Evolutionary conservation across 2,329 filamentous ascomycete species (phyloP).

Genomic region (Colletotrichum sp.): DNA sequence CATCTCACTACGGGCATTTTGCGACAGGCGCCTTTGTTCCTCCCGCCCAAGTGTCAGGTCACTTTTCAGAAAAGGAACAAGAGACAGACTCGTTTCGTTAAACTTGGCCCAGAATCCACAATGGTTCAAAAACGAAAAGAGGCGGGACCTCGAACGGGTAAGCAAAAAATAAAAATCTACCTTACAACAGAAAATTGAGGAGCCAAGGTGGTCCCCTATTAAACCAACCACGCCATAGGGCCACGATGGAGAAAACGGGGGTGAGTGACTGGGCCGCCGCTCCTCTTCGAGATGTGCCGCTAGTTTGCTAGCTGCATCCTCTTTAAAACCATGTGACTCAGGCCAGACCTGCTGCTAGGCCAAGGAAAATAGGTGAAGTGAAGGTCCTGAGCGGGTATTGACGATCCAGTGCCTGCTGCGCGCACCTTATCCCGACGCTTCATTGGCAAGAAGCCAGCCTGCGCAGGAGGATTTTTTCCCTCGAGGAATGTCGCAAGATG

Average conservation of each 20-base stretch:
- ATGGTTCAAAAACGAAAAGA: background rate
- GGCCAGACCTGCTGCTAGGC: background rate
- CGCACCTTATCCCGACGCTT: conserved; percentile 6
- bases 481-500: background rate
- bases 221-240: conserved; percentile 17
- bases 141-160: background rate
- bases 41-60: background rate
- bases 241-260: conserved; percentile 15
- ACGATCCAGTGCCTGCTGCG: conserved; percentile 2
- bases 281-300: conserved; percentile 3
- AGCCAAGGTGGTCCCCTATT: conserved; percentile 14
- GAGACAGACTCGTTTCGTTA: background rate
- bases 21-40: conserved; percentile 5
- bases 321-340: conserved; percentile 21
- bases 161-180: background rate
- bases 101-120: background rate
- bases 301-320: conserved; percentile 19
- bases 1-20: background rate
- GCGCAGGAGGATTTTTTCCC: background rate
- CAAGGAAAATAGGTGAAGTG: background rate
- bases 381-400: conserved; percentile 6
- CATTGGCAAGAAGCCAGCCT: background rate
- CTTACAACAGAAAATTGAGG: background rate
- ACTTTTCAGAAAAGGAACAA: background rate
- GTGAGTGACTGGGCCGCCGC: background rate